Evolutionary conservation across 2,329 filamentous ascomycete genomes (phyloP).

Genomic region (Arthrobotrys sphaeroides): DNA sequence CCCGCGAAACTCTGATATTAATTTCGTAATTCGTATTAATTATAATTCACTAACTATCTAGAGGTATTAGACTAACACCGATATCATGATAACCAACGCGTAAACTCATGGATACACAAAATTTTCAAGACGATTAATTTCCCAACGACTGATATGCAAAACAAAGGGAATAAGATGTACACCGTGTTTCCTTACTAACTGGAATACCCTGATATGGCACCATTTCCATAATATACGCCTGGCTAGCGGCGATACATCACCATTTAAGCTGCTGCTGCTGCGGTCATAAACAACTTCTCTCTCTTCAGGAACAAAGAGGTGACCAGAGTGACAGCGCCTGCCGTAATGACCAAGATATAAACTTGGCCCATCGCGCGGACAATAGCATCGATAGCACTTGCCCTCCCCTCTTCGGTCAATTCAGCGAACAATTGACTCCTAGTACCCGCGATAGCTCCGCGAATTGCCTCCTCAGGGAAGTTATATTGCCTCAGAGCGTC

Average conservation of each 20-base stretch:
- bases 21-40: too few species aligned
- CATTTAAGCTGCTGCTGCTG: conserved; percentile 48
- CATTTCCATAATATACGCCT: too few species aligned
- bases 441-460: conserved; percentile 58
- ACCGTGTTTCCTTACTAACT: too few species aligned
- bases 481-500: conserved; percentile 58
- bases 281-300: conserved; percentile 60
- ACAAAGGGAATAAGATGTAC: conserved; percentile 3
- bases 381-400: conserved; percentile 59
- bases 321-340: conserved; percentile 59
- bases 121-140: too few species aligned
- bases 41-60: too few species aligned
- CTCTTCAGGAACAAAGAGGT: conserved; percentile 60
- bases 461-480: conserved; percentile 55
- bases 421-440: conserved; percentile 52
- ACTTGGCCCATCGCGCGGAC: conserved; percentile 59
- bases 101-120: too few species aligned
- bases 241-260: neutral
- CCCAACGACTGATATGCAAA: neutral
- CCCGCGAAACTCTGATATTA: too few species aligned
- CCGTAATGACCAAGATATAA: conserved; percentile 60
- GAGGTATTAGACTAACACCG: too few species aligned
- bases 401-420: conserved; percentile 53
- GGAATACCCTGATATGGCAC: too few species aligned
- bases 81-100: too few species aligned